Evolutionary conservation across 2,329 filamentous ascomycete species (phyloP), one percentile per base, ranked within the genome.

Genomic region (Clarireedia monteithiana): DNA sequence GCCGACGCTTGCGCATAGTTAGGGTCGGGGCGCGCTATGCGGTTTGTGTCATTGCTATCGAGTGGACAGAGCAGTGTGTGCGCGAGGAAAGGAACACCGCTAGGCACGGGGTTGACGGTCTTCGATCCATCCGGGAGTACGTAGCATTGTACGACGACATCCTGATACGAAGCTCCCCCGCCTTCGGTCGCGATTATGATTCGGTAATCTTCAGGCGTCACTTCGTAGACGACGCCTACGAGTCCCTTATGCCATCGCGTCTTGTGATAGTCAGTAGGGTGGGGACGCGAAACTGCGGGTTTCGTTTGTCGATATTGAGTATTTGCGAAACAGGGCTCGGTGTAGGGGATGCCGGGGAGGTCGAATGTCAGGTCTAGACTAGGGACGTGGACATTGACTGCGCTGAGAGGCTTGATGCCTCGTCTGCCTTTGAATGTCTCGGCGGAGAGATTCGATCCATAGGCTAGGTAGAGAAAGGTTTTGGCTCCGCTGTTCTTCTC

Each of bases 211-310:
- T 79, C 71, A 17, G 79, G 74, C 0, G 91, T 96, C 30, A 97
- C 89, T 73, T 97, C 91, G 74, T 99, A 99, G 4, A 97, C 94
- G 15, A 96, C 90, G 24, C 94, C 94, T 42, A 96, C 82, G 2
- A 99, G 79, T 4, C 89, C 89, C 66, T 91, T 91, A 60, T 83
- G 75, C 91, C 90, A 95, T 53, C 73, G 74, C 53, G 80, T 74
- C 64, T 82, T 80, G 64, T 79, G 74, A 61, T 79, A 78, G 56
- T 48, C 27, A 40, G 39, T 15, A 71, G 67, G 7, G 61, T 57
- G 3, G 60, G 63, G 4, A 61, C 60, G 59, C 51, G 39, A 47
- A 52, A 24, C 61, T 55, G 4, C 42, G 54, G 15, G 71, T 69
- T 30, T 71, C 14, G 68, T 58, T 73, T 74, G 15, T 74, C 76